Evolutionary conservation across 192 early-diverging fungal species (phyloP), one percentile per base, ranked within the genome.

Genomic region (Spinellus fusiger): DNA sequence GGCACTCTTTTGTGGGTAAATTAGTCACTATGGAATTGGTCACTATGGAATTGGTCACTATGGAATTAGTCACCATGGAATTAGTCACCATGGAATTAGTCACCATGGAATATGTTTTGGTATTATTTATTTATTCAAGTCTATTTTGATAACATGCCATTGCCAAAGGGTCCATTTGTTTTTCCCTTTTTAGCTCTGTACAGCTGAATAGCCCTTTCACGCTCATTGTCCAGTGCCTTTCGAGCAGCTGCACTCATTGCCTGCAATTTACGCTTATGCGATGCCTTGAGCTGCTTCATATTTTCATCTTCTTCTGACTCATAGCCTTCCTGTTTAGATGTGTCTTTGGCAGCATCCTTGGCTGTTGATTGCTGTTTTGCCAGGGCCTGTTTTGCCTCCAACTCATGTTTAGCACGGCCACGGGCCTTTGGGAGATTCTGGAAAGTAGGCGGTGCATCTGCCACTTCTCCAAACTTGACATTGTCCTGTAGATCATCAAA

Each of bases 381-480:
- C 40, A 69, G 18, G 3, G 25, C 57, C 70, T 40, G 59, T 8
- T 28, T 69, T n/a, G n/a, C n/a, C 54, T 72, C 64, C 61, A 64
- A 68, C 61, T 75, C 62, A 65, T 74, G 62, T 61, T 75, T 76
- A 26, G 69, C 66, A n/a, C 66, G 66, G 22, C 69, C 73, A 59
- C 77, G 69, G 38, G 69, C 76, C 34, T 81, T 77, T 35, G 75
- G 75, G 8, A 79, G 18, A 8, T 73, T 62, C 28, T 66, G 80
- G 18, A 84, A 37, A 0, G 51, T 64, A 1, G 82, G 82, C 23
- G 82, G 82, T 44, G 82, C 82, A 31, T 80, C 66, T 0, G 68
- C 82, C 12, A 81, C 73, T 32, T 84, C 82, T 54, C 78, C 78
- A 27, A 84, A 77, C 33, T 73, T 68, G 12, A 84, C 68, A 22